Percentiles rank a stretch among this genome's conserved stretches.
phyloP scores from a whole-genome alignment of 2,329 filamentous ascomycete genomes.

The Cladophialophora yegresii region DNA sequence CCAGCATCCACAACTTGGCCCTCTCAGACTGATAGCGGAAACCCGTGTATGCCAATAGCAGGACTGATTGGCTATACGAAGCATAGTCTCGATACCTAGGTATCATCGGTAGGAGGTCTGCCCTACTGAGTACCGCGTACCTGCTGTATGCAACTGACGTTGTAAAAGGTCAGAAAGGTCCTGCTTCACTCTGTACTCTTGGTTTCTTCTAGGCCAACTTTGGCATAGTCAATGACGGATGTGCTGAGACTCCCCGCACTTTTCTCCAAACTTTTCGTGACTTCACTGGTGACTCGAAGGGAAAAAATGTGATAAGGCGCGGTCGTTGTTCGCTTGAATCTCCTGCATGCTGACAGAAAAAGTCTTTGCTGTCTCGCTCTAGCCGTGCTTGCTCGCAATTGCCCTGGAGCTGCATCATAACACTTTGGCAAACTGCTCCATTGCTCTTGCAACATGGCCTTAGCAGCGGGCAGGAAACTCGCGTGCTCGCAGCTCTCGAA shows the following conservation, averaged over 20 bases:
- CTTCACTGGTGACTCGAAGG: conserved; percentile 8
- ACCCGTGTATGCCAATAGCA: no score
- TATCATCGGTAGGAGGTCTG: no score
- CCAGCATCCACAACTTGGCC: no score
- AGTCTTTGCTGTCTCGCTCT: not conserved
- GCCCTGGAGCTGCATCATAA: not conserved
- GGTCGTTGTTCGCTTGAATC: not conserved
- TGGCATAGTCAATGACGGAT: not conserved
- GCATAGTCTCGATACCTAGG: no score
- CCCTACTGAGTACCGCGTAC: no score
- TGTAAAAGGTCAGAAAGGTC: no score
- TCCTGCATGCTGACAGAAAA: not conserved
- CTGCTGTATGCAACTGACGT: no score
- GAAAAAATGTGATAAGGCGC: not conserved
- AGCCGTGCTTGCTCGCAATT: not conserved
- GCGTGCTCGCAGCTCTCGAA: conserved; percentile 17
- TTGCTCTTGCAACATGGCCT: conserved; percentile 19
- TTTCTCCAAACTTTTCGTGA: conserved; percentile 7
- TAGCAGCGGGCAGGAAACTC: conserved; percentile 20
- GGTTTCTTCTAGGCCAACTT: no score
- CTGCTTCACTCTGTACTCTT: no score
- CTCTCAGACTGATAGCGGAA: no score
- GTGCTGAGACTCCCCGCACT: conserved; percentile 5
- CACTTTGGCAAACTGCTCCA: not conserved
- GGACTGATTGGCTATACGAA: no score